Evolutionary conservation across 2,329 filamentous ascomycete genomes (phyloP), one percentile per base, ranked within the genome.

Genomic region (Colletotrichum limetticola): DNA sequence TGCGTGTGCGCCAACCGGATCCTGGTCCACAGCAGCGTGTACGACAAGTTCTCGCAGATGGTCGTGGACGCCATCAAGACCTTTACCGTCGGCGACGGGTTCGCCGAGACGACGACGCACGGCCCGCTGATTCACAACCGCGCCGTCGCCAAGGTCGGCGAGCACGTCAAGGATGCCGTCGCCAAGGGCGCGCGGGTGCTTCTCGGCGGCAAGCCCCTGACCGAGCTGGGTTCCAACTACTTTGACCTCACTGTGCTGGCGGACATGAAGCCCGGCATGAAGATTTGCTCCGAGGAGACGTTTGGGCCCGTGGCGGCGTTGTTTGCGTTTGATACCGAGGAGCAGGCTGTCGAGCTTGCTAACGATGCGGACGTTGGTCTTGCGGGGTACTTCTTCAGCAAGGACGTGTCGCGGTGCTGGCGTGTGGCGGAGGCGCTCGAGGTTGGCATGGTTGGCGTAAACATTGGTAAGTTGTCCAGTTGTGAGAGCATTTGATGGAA

Each of bases 71-170:
- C 93, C 62, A 85, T 87, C 73, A 84, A 85, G 35, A 88, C 88
- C 55, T 91, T 88, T 76, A 89, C 91, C 57, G 86, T 94, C 16
- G 93, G 93, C 65, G 90, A 95, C 77, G 93, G 92, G 0, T 95
- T 94, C 80, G 86, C 87, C 6, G 89, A 92, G 76, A 85, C 85
- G 46, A 94, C 92, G 1, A 93, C 91, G 83, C 93, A 95, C 78
- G 93, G 93, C 0, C 93, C 93, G 0, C 92, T 94, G 78, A 89
- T 94, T 56, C 92, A 73, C 91, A 8, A 91, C 91, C 80, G 82
- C 85, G 16, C 93, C 94, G 79, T 93, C 91, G 91, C 95, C 63
- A 86, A 90, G 49, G 88, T 96, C 3, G 85, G 95, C 42, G 87
- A 86, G 1, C 96, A 92, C 79, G 90, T 95, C 60, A 89, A 94